These are phyloP conservation scores for Salix caprea DNA, from an alignment of 345 rosid species.

Conservation along the genomic window DNA sequence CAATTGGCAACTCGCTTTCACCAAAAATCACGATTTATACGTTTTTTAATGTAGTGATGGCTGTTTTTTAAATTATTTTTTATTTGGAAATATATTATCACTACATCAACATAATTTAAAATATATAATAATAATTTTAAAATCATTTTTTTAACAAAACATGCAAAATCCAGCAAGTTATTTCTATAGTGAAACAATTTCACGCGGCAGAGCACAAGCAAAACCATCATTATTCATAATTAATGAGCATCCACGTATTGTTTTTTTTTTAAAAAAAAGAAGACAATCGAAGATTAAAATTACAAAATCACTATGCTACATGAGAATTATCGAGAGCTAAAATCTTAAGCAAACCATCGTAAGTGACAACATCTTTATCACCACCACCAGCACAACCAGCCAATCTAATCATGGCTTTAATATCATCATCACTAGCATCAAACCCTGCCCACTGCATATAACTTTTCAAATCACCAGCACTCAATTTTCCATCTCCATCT, in stretches of 20 bases:
- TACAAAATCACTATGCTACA: background rate
- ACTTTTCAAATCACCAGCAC: constrained; percentile 55
- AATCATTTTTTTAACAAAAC: too few relatives aligned
- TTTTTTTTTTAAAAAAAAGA: background rate
- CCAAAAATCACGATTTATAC: background rate
- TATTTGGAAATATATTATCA: too few relatives aligned
- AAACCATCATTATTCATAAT: background rate
- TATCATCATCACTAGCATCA: constrained; percentile 51
- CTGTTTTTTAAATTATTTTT: too few relatives aligned
- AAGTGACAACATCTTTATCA: constrained; percentile 46
- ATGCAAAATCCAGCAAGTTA: too few relatives aligned
- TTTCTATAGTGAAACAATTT: background rate
- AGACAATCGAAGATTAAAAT: background rate
- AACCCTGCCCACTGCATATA: constrained; percentile 69
- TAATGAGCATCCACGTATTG: background rate
- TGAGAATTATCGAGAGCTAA: constrained; percentile 31
- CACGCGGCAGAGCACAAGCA: background rate
- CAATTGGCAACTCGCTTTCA: background rate
- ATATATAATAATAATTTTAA: too few relatives aligned
- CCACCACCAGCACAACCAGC: constrained; percentile 60
- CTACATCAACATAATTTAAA: too few relatives aligned
- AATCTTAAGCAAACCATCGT: constrained; percentile 51
- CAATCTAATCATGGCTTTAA: constrained; percentile 59
- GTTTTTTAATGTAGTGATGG: too few relatives aligned
- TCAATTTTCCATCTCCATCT: constrained; percentile 79